A percentile compares a stretch with the other conserved stretches of the same genome.
Conservation (phyloP, 2,329 filamentous ascomycete species). For the Aureobasidium sp. region DNA sequence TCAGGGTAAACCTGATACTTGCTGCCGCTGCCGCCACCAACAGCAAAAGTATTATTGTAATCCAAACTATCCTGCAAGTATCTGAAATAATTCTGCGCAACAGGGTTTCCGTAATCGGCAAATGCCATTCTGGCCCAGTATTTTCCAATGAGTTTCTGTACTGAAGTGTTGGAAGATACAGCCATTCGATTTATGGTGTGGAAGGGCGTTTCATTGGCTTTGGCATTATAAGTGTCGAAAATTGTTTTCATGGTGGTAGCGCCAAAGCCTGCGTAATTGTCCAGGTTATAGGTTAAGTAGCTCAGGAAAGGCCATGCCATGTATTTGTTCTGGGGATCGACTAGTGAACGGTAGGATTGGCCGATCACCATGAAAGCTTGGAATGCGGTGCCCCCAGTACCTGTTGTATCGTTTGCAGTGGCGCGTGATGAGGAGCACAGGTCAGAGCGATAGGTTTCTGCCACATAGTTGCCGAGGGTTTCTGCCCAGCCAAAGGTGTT, state of each 20-base stretch:
- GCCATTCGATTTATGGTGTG: too few relatives aligned
- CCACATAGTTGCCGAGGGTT: constrained; percentile 42
- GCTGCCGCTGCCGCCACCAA: too few relatives aligned
- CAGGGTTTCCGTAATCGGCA: too few relatives aligned
- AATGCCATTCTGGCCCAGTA: too few relatives aligned
- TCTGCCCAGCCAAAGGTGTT: constrained; percentile 46
- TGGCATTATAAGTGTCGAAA: too few relatives aligned
- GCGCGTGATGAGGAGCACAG: constrained; percentile 35
- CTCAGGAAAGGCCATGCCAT: constrained; percentile 44
- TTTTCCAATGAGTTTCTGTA: too few relatives aligned
- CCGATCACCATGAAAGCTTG: constrained; percentile 39
- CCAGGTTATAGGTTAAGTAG: constrained; percentile 42
- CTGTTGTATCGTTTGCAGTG: constrained; percentile 25
- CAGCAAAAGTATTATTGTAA: too few relatives aligned
- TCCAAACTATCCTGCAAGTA: too few relatives aligned
- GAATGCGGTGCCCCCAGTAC: constrained; percentile 30
- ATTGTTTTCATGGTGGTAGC: neutral
- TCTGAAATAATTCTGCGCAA: too few relatives aligned
- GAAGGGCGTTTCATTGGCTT: too few relatives aligned
- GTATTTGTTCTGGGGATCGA: constrained; percentile 43
- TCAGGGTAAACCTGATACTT: too few relatives aligned
- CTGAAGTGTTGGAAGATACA: too few relatives aligned
- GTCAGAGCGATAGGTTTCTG: constrained; percentile 39
- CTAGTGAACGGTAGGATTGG: constrained; percentile 40
- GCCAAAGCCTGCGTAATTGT: constrained; percentile 28